Conservation (phyloP, 805 yeast species). For the Yamadazyma sp. region DNA sequence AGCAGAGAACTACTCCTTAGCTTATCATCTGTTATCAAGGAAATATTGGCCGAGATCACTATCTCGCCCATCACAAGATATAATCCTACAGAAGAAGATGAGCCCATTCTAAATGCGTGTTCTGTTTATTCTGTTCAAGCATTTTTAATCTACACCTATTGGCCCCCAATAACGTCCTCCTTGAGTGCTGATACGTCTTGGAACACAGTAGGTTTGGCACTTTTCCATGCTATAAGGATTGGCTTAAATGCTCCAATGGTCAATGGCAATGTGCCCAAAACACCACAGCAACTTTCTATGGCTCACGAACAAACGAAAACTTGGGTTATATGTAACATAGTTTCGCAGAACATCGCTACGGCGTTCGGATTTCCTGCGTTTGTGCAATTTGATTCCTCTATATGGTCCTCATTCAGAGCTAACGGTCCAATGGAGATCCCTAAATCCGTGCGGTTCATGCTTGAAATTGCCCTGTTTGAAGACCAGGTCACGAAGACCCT, state of each 20-base stretch:
- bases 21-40: constrained; percentile 68
- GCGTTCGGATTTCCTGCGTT: constrained; percentile 95
- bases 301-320: constrained; percentile 80
- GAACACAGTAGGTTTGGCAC: constrained; percentile 91
- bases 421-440: constrained; percentile 52
- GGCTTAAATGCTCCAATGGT: constrained; percentile 72
- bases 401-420: constrained; percentile 52
- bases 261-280: constrained; percentile 26
- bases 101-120: constrained; percentile 82
- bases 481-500: constrained; percentile 79
- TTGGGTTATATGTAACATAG: constrained; percentile 92
- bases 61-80: constrained; percentile 88
- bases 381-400: constrained; percentile 76
- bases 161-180: constrained; percentile 97
- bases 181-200: constrained; percentile 94
- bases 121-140: constrained; percentile 96
- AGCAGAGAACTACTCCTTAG: constrained; percentile 50
- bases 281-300: constrained; percentile 44
- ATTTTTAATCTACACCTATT: constrained; percentile 77
- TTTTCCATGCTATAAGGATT: constrained; percentile 87
- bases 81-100: constrained; percentile 74
- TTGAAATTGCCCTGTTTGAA: constrained; percentile 81
- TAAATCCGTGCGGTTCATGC: constrained; percentile 65
- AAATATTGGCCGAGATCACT: constrained; percentile 80
- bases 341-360: constrained; percentile 85